These are phyloP conservation scores for Aureobasidium lini DNA, from an alignment of 2,329 filamentous ascomycete genomes.

Conservation along the genomic window DNA sequence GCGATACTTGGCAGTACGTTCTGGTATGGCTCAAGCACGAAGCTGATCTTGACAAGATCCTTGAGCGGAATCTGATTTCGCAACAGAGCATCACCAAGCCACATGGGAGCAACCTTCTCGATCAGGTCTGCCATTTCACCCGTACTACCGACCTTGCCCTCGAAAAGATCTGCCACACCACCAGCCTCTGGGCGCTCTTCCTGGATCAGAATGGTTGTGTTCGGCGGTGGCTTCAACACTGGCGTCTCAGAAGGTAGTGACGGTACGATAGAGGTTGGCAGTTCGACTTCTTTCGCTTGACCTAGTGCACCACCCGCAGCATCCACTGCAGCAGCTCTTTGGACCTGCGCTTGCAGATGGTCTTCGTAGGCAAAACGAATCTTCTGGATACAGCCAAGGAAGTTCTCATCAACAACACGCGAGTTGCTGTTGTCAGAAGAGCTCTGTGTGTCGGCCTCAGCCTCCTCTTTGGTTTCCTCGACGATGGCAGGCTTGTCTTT, in stretches of 20 bases:
- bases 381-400: constrained; percentile 64
- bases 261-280: constrained; percentile 60
- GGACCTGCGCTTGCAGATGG: constrained; percentile 45
- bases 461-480: constrained; percentile 60
- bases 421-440: constrained; percentile 53
- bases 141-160: constrained; percentile 74
- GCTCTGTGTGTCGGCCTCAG: constrained; percentile 51
- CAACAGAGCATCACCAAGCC: constrained; percentile 83
- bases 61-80: constrained; percentile 74
- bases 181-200: constrained; percentile 57
- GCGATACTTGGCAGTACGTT: constrained; percentile 60
- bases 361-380: constrained; percentile 68
- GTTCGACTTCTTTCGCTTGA: constrained; percentile 21
- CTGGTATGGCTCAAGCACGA: constrained; percentile 76
- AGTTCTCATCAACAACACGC: constrained; percentile 67
- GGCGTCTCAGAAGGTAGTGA: constrained; percentile 68
- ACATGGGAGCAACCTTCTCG: constrained; percentile 80
- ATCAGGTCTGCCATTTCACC: constrained; percentile 73
- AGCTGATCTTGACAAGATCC: constrained; percentile 94
- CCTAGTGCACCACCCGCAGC: constrained; percentile 25
- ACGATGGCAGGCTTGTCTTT: constrained; percentile 54
- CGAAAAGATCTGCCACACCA: constrained; percentile 75
- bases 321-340: constrained; percentile 25
- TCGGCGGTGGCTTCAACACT: constrained; percentile 62
- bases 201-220: constrained; percentile 57